Evolutionary conservation across 768 basidiomycete genomes (phyloP).

Genomic region (Gymnopilus junonius): DNA sequence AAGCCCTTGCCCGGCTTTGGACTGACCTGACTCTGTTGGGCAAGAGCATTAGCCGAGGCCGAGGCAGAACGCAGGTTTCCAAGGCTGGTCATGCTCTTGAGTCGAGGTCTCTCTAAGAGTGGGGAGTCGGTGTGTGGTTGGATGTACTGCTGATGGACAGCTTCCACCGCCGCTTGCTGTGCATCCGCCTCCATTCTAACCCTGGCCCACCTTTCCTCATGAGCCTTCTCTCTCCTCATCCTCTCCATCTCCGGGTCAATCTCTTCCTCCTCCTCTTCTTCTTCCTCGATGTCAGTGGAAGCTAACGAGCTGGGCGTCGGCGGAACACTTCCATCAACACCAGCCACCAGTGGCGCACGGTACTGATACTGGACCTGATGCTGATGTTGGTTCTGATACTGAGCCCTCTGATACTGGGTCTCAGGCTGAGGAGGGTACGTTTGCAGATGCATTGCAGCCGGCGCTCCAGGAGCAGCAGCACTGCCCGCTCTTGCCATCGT

Average conservation of each 20-base stretch:
- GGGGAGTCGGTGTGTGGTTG: not conserved
- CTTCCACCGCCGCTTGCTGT: not conserved
- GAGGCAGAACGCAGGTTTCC: conserved; percentile 8
- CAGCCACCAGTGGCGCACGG: not conserved
- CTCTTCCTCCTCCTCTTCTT: conserved; percentile 12
- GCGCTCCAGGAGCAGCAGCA: not conserved
- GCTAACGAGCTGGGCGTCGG: conserved; percentile 15
- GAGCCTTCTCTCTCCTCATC: not conserved
- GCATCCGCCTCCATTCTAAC: not conserved
- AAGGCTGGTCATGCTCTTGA: conserved; percentile 25
- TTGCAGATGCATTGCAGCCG: not conserved
- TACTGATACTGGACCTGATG: conserved; percentile 10
- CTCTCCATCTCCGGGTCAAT: conserved; percentile 2
- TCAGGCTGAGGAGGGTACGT: conserved; percentile 1
- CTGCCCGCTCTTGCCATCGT: not conserved
- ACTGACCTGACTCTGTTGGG: not conserved
- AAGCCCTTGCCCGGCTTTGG: conserved; percentile 20
- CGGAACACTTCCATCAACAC: conserved; percentile 6
- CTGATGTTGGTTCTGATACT: not conserved
- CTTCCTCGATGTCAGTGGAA: conserved; percentile 2
- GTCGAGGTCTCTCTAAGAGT: conserved; percentile 7
- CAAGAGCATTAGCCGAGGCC: not conserved
- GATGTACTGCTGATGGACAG: not conserved
- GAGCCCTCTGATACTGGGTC: not conserved
- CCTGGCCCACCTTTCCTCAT: conserved; percentile 13